These are phyloP conservation scores for Eimeria tenella DNA, from an alignment of 169 alveolate genomes.

Conservation along the genomic window DNA sequence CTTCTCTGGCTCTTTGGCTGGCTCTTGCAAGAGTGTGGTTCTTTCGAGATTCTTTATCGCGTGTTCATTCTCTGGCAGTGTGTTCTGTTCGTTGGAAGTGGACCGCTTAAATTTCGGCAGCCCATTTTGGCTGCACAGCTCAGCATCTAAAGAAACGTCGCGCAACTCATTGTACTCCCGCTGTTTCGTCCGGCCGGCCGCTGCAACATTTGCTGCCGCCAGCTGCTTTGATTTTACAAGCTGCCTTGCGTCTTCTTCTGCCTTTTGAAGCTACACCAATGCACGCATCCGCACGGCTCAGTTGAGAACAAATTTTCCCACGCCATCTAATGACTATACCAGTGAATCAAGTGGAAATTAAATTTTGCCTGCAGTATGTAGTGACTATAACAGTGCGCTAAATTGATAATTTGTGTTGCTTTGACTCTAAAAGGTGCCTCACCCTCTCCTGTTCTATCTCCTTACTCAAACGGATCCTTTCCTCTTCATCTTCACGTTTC, in stretches of 20 bases:
- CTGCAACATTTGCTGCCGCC: constrained; percentile 52
- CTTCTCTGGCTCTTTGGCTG: neutral
- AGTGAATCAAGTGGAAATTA: neutral
- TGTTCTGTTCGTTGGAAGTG: neutral
- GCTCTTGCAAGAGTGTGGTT: neutral
- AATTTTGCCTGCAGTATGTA: neutral
- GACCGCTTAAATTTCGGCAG: neutral
- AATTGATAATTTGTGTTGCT: neutral
- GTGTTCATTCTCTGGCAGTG: neutral
- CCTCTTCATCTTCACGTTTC: constrained; percentile 54
- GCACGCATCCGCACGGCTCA: neutral
- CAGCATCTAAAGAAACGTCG: neutral
- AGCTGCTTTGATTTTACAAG: constrained; percentile 45
- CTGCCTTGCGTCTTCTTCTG: constrained; percentile 55
- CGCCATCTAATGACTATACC: neutral
- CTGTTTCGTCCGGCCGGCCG: constrained; percentile 34
- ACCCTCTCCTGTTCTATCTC: constrained; percentile 68
- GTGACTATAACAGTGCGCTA: neutral
- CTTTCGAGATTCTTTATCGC: neutral
- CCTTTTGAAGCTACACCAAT: constrained; percentile 46
- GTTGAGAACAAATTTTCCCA: neutral
- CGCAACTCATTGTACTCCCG: neutral
- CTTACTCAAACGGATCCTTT: constrained; percentile 45
- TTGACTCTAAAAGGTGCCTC: too few species aligned
- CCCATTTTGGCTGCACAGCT: neutral